These are phyloP conservation scores for Erysimum pusillum DNA, from an alignment of 441 rosid species.

Conservation along the genomic window DNA sequence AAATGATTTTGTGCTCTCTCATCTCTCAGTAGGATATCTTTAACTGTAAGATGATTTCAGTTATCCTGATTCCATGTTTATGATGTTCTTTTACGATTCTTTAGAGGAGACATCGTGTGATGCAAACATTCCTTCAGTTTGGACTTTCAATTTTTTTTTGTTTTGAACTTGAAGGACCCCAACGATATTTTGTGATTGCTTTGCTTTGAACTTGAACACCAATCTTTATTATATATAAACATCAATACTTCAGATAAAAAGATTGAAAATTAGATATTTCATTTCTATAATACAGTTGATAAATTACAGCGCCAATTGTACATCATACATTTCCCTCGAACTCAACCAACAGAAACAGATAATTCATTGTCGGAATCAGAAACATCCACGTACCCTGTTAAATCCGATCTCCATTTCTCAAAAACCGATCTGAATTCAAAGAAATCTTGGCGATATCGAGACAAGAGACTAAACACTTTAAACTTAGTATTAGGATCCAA, in stretches of 20 bases:
- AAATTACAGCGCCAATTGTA: conserved; percentile 28
- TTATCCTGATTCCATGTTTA: too few species aligned
- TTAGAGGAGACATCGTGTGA: too few species aligned
- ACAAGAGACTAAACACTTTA: conserved; percentile 49
- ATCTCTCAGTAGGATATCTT: too few species aligned
- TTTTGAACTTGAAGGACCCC: too few species aligned
- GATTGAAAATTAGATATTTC: background rate
- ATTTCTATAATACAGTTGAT: conserved; percentile 12
- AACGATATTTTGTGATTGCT: too few species aligned
- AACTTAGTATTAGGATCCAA: conserved; percentile 49
- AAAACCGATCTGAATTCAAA: conserved; percentile 50
- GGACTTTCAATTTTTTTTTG: too few species aligned
- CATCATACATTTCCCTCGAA: conserved; percentile 3
- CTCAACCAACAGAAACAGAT: conserved; percentile 36
- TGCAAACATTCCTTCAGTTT: too few species aligned
- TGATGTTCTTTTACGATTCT: too few species aligned
- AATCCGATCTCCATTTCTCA: conserved; percentile 47
- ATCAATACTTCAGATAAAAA: background rate
- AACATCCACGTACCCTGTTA: conserved; percentile 3
- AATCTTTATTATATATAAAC: background rate
- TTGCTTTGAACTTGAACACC: too few species aligned
- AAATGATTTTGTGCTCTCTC: too few species aligned
- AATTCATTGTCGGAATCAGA: conserved; percentile 28
- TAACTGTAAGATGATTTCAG: too few species aligned
- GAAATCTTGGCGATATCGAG: conserved; percentile 41